A percentile compares a stretch with the other conserved stretches of the same genome.
These are phyloP conservation scores for Alternaria conjuncta DNA, from an alignment of 2,329 filamentous ascomycete genomes.

Conservation along the genomic window DNA sequence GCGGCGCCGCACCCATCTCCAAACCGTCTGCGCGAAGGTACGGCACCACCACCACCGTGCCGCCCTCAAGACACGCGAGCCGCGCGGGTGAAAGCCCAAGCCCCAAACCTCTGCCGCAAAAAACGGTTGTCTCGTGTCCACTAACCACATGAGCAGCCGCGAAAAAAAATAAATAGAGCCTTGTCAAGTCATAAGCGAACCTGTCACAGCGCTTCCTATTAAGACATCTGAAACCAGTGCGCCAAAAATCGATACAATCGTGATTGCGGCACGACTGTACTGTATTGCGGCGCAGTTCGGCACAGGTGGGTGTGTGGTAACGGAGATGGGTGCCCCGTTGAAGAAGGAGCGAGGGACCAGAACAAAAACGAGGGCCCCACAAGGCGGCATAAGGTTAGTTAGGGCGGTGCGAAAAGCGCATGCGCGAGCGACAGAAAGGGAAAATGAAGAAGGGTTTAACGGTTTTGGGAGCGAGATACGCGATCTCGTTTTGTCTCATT, in stretches of 20 bases:
- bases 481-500: not conserved
- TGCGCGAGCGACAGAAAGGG: not conserved
- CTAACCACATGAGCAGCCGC: not conserved
- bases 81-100: slow-evolving; percentile 1
- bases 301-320: not conserved
- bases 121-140: not conserved
- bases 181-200: not conserved
- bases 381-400: not conserved
- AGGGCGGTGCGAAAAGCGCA: not conserved
- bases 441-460: not conserved
- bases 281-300: slow-evolving; percentile 18
- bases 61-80: slow-evolving; percentile 4
- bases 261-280: slow-evolving; percentile 19
- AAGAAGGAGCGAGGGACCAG: slow-evolving; percentile 1
- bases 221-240: slow-evolving; percentile 1
- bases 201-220: not conserved
- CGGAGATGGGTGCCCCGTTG: slow-evolving; percentile 5
- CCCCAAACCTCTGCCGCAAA: not conserved
- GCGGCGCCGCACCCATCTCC: not conserved
- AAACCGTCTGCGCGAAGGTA: not conserved
- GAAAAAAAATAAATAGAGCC: not conserved
- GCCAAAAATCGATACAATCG: slow-evolving; percentile 5
- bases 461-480: not conserved
- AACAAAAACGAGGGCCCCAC: slow-evolving; percentile 6
- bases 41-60: not conserved